These are phyloP conservation scores for Syncephalis plumigaleata DNA, from an alignment of 371 early-diverging fungal genomes.

Conservation along the genomic window DNA sequence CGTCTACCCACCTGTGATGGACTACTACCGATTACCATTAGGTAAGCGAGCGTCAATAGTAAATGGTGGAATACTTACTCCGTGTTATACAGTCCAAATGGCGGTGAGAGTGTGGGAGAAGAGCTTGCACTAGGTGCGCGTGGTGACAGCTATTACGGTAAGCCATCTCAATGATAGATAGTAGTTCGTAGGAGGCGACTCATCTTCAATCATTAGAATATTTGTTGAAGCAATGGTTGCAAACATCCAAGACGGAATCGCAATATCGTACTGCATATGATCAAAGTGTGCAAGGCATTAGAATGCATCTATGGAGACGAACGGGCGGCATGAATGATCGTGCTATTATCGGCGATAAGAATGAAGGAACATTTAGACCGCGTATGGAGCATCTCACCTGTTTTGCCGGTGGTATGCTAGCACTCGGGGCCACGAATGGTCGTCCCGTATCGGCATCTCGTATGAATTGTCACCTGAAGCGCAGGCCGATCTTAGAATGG, in stretches of 20 bases:
- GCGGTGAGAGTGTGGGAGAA: not conserved
- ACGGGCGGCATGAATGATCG: constrained; percentile 34
- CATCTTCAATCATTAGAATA: constrained; percentile 36
- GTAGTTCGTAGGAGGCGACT: too few relatives aligned
- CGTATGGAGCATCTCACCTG: constrained; percentile 92
- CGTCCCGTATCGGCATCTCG: constrained; percentile 29
- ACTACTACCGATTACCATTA: constrained; percentile 43
- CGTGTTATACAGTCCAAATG: not conserved
- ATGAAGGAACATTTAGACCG: constrained; percentile 13
- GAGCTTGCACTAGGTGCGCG: constrained; percentile 42
- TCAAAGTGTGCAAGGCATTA: constrained; percentile 47
- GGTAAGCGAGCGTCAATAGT: too few relatives aligned
- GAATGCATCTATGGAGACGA: constrained; percentile 39
- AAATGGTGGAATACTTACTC: too few relatives aligned
- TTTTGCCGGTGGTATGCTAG: constrained; percentile 74
- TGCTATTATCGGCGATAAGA: constrained; percentile 26
- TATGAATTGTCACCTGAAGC: constrained; percentile 20
- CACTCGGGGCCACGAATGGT: constrained; percentile 23
- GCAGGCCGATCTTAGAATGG: constrained; percentile 43
- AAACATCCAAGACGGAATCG: constrained; percentile 42
- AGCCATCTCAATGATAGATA: not conserved
- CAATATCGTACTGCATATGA: constrained; percentile 54
- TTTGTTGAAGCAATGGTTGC: constrained; percentile 69
- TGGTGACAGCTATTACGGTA: constrained; percentile 75
- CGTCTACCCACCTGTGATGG: constrained; percentile 38